Base-by-base conservation (phyloP, 352 stramenopile genomes). In the Pythium apleroticum region DNA sequence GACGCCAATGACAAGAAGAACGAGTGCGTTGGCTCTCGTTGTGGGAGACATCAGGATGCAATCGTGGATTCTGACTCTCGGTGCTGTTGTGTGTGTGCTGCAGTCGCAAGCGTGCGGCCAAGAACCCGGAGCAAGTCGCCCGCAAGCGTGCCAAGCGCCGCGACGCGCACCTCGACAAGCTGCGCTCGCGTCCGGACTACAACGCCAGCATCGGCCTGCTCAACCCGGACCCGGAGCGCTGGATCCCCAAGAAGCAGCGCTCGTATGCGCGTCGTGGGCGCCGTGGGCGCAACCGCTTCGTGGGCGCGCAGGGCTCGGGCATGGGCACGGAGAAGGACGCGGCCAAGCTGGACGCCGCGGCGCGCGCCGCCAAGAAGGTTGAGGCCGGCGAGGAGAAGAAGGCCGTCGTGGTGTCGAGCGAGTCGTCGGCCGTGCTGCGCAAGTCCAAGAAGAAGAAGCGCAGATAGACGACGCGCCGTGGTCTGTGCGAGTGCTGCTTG, bases 381-480 rank as follows among this genome's bases (percentile, higher is more conserved):
- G 76, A 84, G 22, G 73, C 49, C 15, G 54, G 54, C 12, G 72
- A 74, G 28, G 80, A 90, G 61, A 91, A 90, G 53, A 80, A 80
- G 54, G 74, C 73, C 15, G 75, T 84, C 22, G 68, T 93, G 24
- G 81, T 93, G 58, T 70, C 76, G 45, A 84, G 66, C 52, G 72
- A 71, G 69, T 73, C 70, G 56, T 80, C 75, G 27, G 81, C 81
- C 9, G 78, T 86, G 70, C 76, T 89, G 60, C 83, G 84, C 77
- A 95, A 93, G 77, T 81, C 80, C 24, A 89, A 89, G 75, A 93
- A 91, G 75, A 93, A 93, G 77, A 93, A 93, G 77, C 76, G 82
- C 68, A 90, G 81, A 90, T 91, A 77, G 78, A 72, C 50, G 19
- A 31, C 19, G 35, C 22, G 27, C 22, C 22, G 6, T 52, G 10